phyloP scores from a whole-genome alignment of 495 filamentous ascomycete species.

The Neurospora pannonica region DNA sequence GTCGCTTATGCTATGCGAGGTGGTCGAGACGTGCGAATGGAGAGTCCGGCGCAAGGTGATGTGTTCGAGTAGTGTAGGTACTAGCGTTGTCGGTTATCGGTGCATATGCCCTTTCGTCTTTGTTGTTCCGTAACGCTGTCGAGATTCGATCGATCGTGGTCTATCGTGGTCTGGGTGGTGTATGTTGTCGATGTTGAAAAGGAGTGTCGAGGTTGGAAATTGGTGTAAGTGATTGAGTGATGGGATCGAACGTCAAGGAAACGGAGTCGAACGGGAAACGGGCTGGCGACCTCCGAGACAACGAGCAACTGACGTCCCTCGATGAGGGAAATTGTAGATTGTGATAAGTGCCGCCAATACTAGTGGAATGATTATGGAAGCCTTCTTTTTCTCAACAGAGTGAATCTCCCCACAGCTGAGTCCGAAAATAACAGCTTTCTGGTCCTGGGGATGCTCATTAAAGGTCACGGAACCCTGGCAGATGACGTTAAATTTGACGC shows the following conservation, averaged over 20 bases:
- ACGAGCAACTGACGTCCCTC: not conserved
- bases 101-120: not conserved
- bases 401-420: not conserved
- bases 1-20: not conserved
- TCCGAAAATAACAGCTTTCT: constrained; percentile 1
- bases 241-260: not conserved
- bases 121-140: not conserved
- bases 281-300: not conserved
- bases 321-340: not conserved
- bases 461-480: not conserved
- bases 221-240: not conserved
- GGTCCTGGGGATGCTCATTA: not conserved
- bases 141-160: not conserved
- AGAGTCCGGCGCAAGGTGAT: not conserved
- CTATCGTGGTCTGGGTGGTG: not conserved
- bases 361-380: not conserved
- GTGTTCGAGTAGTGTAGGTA: not conserved
- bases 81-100: constrained; percentile 13
- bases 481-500: constrained; percentile 5
- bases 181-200: not conserved
- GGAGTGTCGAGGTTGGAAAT: not conserved
- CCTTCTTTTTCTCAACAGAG: not conserved
- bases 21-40: not conserved
- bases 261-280: not conserved
- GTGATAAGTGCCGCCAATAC: not conserved